Evolutionary conservation across 1,284 basidiomycete genomes (phyloP).

Genomic region (Heterobasidion occidentale): DNA sequence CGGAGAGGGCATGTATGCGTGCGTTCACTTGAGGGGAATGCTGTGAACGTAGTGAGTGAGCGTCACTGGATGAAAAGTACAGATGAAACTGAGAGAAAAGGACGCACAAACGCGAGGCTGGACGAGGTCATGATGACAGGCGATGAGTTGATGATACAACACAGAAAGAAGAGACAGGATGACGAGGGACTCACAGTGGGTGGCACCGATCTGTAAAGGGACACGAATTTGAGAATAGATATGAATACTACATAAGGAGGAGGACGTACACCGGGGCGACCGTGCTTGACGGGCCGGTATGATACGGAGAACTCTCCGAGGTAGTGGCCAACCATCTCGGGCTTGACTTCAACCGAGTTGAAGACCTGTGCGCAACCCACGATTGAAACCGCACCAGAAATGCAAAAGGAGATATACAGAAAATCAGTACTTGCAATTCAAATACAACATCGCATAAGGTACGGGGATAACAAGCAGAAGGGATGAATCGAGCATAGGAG

Average conservation of each 20-base stretch:
- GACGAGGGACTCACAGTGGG: conserved; percentile 44
- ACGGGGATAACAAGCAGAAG: not conserved
- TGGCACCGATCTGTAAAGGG: conserved; percentile 71
- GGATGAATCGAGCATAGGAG: not conserved
- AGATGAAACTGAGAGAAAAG: no score
- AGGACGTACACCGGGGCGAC: conserved; percentile 83
- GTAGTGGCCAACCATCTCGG: conserved; percentile 99
- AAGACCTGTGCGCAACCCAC: conserved; percentile 52
- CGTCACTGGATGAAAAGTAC: no score
- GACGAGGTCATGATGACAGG: no score
- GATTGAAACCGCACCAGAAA: not conserved
- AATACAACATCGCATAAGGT: no score
- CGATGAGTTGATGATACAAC: not conserved
- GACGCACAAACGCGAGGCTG: no score
- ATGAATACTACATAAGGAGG: not conserved
- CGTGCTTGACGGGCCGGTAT: conserved; percentile 99
- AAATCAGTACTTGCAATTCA: no score
- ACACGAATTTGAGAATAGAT: conserved; percentile 15
- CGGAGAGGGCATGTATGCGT: no score
- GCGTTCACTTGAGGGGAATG: no score
- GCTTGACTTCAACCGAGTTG: conserved; percentile 98
- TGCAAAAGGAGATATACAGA: not conserved
- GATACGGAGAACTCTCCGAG: conserved; percentile 93
- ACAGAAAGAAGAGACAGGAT: conserved; percentile 1
- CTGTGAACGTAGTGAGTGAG: no score